Evolutionary conservation across 768 basidiomycete genomes (phyloP).

Genomic region (Agaricus bisporus): DNA sequence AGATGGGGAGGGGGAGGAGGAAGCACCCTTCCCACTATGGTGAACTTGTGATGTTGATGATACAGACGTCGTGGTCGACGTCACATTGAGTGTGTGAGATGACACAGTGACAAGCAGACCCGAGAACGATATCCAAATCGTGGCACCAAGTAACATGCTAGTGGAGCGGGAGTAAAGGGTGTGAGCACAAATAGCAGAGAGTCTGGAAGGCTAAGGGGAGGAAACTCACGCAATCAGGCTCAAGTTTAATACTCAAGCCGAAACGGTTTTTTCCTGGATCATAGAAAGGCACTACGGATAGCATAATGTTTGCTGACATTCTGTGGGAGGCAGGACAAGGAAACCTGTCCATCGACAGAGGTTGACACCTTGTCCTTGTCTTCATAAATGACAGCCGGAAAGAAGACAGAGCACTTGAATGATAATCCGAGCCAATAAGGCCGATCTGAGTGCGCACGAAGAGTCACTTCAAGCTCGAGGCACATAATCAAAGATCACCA

Average conservation of each 20-base stretch:
- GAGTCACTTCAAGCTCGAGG: not conserved
- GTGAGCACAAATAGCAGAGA: not conserved
- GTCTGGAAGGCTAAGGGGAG: not conserved
- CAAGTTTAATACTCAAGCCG: constrained; percentile 13
- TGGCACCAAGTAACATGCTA: not conserved
- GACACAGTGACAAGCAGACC: not conserved
- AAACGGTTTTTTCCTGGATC: constrained; percentile 14
- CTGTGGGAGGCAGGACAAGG: constrained; percentile 27
- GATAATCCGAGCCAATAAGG: not conserved
- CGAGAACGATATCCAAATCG: not conserved
- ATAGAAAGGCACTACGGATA: constrained; percentile 8
- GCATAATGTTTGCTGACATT: constrained; percentile 20
- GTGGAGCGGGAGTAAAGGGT: too few relatives aligned
- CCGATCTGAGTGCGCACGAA: not conserved
- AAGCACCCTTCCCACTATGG: constrained; percentile 4
- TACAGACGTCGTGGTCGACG: not conserved
- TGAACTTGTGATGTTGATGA: not conserved
- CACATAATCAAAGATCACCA: not conserved
- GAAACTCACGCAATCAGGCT: not conserved
- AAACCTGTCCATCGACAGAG: constrained; percentile 28
- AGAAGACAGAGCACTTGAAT: constrained; percentile 3
- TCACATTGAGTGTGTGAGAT: constrained; percentile 3
- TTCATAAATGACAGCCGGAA: constrained; percentile 14
- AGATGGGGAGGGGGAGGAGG: constrained; percentile 14
- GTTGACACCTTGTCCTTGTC: constrained; percentile 6